Conservation (phyloP, 257 asterid species). For the Scutellaria minor region DNA sequence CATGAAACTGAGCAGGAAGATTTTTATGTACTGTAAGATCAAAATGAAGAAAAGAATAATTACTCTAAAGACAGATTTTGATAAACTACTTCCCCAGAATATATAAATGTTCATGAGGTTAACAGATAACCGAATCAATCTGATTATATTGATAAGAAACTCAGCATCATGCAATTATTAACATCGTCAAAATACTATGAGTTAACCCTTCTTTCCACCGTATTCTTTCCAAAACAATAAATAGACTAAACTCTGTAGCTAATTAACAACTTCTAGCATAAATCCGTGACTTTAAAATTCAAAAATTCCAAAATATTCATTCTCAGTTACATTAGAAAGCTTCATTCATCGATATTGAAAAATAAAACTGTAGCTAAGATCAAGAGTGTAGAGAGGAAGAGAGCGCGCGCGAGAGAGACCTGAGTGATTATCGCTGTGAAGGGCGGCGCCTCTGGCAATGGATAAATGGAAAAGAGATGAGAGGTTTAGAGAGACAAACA, state of each 20-base stretch:
- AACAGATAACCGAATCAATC: not conserved
- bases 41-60: not conserved
- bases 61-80: not conserved
- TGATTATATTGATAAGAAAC: conserved; percentile 5
- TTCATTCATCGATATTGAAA: not conserved
- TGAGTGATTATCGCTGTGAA: conserved; percentile 35
- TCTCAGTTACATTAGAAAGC: conserved; percentile 14
- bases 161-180: conserved; percentile 13
- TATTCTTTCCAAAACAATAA: conserved; percentile 6
- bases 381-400: conserved; percentile 14
- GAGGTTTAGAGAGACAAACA: conserved; percentile 51
- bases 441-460: conserved; percentile 34
- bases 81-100: not conserved
- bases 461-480: conserved; percentile 45
- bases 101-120: not conserved
- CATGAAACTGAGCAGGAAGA: not conserved
- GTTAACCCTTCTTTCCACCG: not conserved
- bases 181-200: not conserved
- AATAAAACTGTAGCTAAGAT: conserved; percentile 6
- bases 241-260: conserved; percentile 9
- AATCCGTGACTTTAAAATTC: not conserved
- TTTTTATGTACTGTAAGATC: not conserved
- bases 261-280: conserved; percentile 3
- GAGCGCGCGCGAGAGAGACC: conserved; percentile 34
- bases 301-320: not conserved